Conservation (phyloP, 441 rosid genomes). For the Metrosideros polymorpha region DNA sequence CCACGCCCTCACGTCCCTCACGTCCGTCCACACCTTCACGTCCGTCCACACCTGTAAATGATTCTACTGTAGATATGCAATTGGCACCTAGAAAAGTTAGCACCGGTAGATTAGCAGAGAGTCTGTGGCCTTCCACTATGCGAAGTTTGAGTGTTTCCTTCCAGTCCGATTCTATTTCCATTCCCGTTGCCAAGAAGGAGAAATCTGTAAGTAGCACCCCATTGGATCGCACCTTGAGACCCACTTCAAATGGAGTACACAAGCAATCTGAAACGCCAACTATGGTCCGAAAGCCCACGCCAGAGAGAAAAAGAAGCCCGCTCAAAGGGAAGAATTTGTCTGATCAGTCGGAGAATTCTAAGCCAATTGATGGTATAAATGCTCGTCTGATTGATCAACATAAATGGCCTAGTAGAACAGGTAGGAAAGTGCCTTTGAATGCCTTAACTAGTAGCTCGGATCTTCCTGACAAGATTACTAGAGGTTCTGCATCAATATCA, state of each 20-base stretch:
- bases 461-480: conserved; percentile 44
- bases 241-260: conserved; percentile 75
- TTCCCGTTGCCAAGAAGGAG: conserved; percentile 82
- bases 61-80: conserved; percentile 40
- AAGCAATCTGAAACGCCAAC: conserved; percentile 49
- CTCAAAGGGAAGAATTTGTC: conserved; percentile 66
- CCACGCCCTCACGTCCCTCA: conserved; percentile 40
- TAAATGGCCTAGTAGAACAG: conserved; percentile 81
- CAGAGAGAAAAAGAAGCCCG: conserved; percentile 82
- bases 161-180: conserved; percentile 82
- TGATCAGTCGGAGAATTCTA: conserved; percentile 88
- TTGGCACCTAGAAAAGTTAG: conserved; percentile 50
- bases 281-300: conserved; percentile 52
- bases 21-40: conserved; percentile 40
- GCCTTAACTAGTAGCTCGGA: conserved; percentile 45
- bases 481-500: conserved; percentile 22
- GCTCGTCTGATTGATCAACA: conserved; percentile 79
- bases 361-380: conserved; percentile 64
- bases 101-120: conserved; percentile 62
- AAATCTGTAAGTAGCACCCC: conserved; percentile 47
- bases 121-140: conserved; percentile 99
- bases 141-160: conserved; percentile 93
- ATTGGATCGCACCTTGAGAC: conserved; percentile 64
- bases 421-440: conserved; percentile 50
- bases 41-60: conserved; percentile 68